Percentiles rank a stretch among this genome's conserved stretches.
Conservation (phyloP, 139 green algal species). For the Marvania coccoides region DNA sequence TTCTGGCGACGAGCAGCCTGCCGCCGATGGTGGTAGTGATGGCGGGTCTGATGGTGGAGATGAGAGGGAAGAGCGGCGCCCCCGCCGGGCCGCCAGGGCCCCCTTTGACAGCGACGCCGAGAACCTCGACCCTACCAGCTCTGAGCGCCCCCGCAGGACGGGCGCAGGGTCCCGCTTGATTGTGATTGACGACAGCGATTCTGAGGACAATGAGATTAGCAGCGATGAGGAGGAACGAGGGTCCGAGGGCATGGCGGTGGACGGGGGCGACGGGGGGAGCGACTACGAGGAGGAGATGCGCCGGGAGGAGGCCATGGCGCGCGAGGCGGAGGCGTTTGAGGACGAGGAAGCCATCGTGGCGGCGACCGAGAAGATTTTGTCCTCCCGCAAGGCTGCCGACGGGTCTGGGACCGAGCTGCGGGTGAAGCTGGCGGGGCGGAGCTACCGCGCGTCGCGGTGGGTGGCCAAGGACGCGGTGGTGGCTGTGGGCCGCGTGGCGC, state of each 20-base stretch:
- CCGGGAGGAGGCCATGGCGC: too few species aligned
- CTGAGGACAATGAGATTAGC: too few species aligned
- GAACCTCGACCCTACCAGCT: neutral
- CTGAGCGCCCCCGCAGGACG: too few species aligned
- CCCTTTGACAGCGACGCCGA: neutral
- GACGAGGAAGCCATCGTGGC: neutral
- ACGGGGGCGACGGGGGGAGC: neutral
- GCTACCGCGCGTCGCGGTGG: neutral
- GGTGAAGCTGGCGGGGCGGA: neutral
- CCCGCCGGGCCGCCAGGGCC: too few species aligned
- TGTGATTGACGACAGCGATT: too few species aligned
- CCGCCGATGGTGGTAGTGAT: neutral
- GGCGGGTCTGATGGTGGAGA: too few species aligned
- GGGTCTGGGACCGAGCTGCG: neutral
- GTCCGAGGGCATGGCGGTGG: too few species aligned
- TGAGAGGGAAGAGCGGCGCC: too few species aligned
- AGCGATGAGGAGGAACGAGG: too few species aligned
- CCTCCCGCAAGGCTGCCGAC: neutral
- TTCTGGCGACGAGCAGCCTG: neutral
- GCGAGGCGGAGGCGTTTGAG: too few species aligned
- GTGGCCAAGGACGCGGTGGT: neutral
- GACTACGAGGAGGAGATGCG: neutral
- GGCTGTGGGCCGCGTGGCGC: neutral
- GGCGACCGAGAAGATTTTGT: conserved; percentile 23
- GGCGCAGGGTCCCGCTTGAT: too few species aligned